phyloP scores from a whole-genome alignment of 2,329 filamentous ascomycete species.

The Lecanicillium sp. region DNA sequence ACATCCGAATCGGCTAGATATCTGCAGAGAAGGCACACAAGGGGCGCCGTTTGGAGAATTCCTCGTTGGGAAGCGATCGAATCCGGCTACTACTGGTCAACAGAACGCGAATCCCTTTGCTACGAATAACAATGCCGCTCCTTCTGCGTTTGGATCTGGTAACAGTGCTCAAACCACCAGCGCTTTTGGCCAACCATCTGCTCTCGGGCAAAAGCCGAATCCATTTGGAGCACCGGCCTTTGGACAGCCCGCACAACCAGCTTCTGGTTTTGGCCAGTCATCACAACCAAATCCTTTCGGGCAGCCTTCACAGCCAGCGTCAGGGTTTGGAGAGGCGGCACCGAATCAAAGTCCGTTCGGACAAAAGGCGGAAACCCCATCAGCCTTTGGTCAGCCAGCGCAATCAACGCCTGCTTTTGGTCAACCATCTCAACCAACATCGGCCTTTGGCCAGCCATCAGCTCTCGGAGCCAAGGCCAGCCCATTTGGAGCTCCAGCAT shows the following conservation, averaged over 20 bases:
- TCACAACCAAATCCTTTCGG: constrained; percentile 31
- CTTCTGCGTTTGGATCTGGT: constrained; percentile 23
- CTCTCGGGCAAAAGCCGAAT: constrained; percentile 18
- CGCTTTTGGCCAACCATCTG: constrained; percentile 34
- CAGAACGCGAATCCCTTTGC: constrained; percentile 35
- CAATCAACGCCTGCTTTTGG: constrained; percentile 19
- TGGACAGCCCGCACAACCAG: constrained; percentile 19
- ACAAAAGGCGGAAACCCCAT: constrained; percentile 29
- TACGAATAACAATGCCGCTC: constrained; percentile 8
- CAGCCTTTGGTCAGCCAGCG: constrained; percentile 26
- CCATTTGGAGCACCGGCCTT: constrained; percentile 23
- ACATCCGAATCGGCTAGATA: constrained; percentile 68
- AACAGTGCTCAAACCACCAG: constrained; percentile 14
- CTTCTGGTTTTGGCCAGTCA: constrained; percentile 25
- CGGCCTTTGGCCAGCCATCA: constrained; percentile 33
- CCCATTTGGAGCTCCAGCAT: constrained; percentile 25
- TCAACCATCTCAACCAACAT: constrained; percentile 19
- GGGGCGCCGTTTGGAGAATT: constrained; percentile 38
- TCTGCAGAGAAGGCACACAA: constrained; percentile 41
- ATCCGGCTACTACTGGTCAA: constrained; percentile 16
- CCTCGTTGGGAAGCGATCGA: constrained; percentile 26
- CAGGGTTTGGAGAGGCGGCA: constrained; percentile 6
- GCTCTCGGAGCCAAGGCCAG: constrained; percentile 14
- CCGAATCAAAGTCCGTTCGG: constrained; percentile 23
- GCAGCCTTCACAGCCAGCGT: constrained; percentile 26